Conservation (phyloP, 2,329 filamentous ascomycete species). For the Clonostachys solani region DNA sequence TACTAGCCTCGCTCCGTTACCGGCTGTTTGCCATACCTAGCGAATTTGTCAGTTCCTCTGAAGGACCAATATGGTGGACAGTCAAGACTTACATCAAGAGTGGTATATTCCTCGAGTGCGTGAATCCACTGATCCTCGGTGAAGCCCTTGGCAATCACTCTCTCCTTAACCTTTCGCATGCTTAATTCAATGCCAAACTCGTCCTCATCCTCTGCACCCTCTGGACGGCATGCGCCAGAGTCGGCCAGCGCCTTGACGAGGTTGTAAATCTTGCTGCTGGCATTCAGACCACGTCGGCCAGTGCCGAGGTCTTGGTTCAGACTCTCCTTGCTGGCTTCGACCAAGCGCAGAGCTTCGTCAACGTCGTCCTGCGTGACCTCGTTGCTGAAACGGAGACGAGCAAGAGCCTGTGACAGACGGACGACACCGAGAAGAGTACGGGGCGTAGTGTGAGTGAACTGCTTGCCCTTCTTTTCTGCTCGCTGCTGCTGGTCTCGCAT, state of each 20-base stretch:
- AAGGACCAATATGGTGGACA: background rate
- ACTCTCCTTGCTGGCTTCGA: conserved; percentile 91
- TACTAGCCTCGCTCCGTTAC: conserved; percentile 64
- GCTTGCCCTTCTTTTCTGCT: conserved; percentile 85
- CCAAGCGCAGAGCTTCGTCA: conserved; percentile 85
- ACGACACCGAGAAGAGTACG: conserved; percentile 91
- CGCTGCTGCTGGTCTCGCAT: conserved; percentile 89
- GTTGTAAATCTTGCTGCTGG: conserved; percentile 90
- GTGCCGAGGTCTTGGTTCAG: conserved; percentile 67
- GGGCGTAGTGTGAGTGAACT: conserved; percentile 90
- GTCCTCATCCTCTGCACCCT: conserved; percentile 53
- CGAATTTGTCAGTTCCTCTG: background rate
- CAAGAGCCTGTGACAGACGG: conserved; percentile 89
- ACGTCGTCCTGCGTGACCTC: conserved; percentile 88
- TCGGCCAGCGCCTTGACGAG: conserved; percentile 86
- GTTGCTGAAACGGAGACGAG: conserved; percentile 83
- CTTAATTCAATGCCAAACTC: conserved; percentile 65
- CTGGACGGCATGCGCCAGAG: conserved; percentile 78
- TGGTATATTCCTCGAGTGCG: conserved; percentile 84
- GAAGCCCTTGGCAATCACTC: conserved; percentile 94
- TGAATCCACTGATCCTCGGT: conserved; percentile 88
- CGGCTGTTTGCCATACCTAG: conserved; percentile 75
- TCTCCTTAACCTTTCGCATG: conserved; percentile 82
- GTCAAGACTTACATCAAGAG: conserved; percentile 72
- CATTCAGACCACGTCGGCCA: conserved; percentile 65